Base-by-base conservation (phyloP, 345 rosid genomes). In the Excoecaria cochinchinensis region DNA sequence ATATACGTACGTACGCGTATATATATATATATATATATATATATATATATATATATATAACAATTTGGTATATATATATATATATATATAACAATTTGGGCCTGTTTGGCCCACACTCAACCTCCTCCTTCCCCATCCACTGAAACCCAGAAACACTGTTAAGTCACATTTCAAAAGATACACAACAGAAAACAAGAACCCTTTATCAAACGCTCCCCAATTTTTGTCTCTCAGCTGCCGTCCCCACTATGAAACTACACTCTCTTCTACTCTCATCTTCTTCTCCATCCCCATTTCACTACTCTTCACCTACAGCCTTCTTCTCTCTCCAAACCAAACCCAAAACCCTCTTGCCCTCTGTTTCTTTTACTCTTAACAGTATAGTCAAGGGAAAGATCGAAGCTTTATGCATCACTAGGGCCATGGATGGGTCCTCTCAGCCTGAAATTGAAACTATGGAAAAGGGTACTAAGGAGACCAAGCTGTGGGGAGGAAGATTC, bases 401-500 rank as follows among this genome's bases (percentile, higher is more conserved):
- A n/a, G 61, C 51, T 63, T 74, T 74, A 21, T 51, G 51, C 68
- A 39, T 42, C 12, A 38, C 57, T 19, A 74, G 76, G 51, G 70
- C 70, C n/a, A 74, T 64, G 76, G 69, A 1, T 9, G 76, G 52
- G 3, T 64, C 70, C 12, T 51, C 76, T 52, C 68, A 73, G 3
- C 14, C 60, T 50, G 31, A 62, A 12, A 62, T 50, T 48, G 76
- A 62, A 73, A 47, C 67, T 13, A 38, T 19, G 22, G 58, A 24
- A 59, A 72, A 0, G 38, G 22, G 36, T 21, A 38, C n/a, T 15
- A 93, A 90, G 79, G 98, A 95, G 88, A 75, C 69, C 25, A 95
- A 95, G 90, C 85, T 95, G 7, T 95, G 98, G 97, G 99, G 99
- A 1, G 99, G 99, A 15, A 89, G 99, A 79, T 95, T 95, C 79